These are phyloP conservation scores for Dichomitus squalens DNA, from an alignment of 1,284 basidiomycete genomes.

Conservation along the genomic window DNA sequence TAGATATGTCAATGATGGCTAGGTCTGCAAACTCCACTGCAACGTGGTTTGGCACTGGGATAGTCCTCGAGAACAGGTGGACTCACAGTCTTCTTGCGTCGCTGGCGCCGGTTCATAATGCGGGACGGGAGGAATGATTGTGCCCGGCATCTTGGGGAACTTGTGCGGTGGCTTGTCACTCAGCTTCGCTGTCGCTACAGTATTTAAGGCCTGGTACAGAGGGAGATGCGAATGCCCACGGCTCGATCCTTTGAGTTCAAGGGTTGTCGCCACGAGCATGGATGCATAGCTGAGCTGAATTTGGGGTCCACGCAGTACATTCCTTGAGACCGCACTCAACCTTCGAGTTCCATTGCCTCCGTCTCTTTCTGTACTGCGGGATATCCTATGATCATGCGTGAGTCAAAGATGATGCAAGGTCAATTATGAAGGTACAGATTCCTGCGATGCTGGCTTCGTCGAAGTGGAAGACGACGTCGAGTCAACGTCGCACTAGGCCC, in stretches of 20 bases:
- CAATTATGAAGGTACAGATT: neutral
- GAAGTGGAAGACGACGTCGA: neutral
- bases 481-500: neutral
- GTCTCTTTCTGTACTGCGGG: too few relatives aligned
- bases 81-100: slow-evolving; percentile 35
- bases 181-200: too few relatives aligned
- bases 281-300: too few relatives aligned
- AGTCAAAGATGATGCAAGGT: neutral
- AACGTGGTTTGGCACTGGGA: too few relatives aligned
- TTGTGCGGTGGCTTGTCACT: too few relatives aligned
- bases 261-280: too few relatives aligned
- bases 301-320: neutral
- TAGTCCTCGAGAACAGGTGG: neutral
- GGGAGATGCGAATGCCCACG: too few relatives aligned
- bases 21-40: slow-evolving; percentile 72
- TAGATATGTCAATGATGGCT: slow-evolving; percentile 64
- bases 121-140: slow-evolving; percentile 25
- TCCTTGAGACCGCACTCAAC: too few relatives aligned
- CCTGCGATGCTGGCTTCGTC: neutral
- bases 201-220: too few relatives aligned
- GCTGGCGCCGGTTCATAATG: slow-evolving; percentile 39
- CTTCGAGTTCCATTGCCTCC: too few relatives aligned
- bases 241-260: too few relatives aligned
- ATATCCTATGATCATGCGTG: neutral
- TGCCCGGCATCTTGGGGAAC: slow-evolving; percentile 1